A percentile compares a stretch with the other conserved stretches of the same genome.
Conservation (phyloP, 352 stramenopile genomes). For the Globisporangium cylindrosporum region DNA sequence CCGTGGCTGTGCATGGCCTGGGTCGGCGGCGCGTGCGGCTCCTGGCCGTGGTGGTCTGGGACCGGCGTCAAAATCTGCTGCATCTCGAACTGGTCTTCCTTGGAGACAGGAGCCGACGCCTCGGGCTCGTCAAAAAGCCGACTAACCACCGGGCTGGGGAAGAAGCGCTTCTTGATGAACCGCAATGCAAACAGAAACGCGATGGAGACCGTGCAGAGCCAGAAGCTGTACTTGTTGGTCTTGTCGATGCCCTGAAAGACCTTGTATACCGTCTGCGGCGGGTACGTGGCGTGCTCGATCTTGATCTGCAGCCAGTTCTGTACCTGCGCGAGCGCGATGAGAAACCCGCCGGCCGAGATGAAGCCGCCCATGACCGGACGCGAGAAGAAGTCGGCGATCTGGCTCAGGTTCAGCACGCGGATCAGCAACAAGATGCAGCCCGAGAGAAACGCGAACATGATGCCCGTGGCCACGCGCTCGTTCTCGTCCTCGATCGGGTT, state of each 20-base stretch:
- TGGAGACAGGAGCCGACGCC: slow-evolving; percentile 2
- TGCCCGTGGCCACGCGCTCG: slow-evolving; percentile 37
- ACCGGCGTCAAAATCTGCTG: slow-evolving; percentile 17
- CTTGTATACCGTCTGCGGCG: slow-evolving; percentile 54
- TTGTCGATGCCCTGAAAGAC: slow-evolving; percentile 52
- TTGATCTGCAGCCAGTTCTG: slow-evolving; percentile 77
- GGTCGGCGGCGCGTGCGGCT: slow-evolving; percentile 10
- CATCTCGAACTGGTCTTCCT: slow-evolving; percentile 12
- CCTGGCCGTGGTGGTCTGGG: slow-evolving; percentile 4
- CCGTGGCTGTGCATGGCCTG: slow-evolving; percentile 25
- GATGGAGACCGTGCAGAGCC: slow-evolving; percentile 60
- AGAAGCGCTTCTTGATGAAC: slow-evolving; percentile 41
- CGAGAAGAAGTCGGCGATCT: slow-evolving; percentile 87
- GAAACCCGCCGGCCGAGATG: slow-evolving; percentile 80
- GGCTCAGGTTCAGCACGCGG: slow-evolving; percentile 76
- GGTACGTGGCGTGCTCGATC: slow-evolving; percentile 38
- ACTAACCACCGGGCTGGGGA: slow-evolving; percentile 26
- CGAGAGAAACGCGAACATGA: slow-evolving; percentile 68
- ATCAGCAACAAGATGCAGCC: slow-evolving; percentile 73
- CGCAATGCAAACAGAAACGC: slow-evolving; percentile 42
- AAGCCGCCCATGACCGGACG: slow-evolving; percentile 90
- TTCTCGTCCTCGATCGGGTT: slow-evolving; percentile 40
- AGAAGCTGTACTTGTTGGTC: slow-evolving; percentile 69
- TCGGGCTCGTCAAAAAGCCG: slow-evolving; percentile 26
- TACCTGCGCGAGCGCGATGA: slow-evolving; percentile 90